These are phyloP conservation scores for Malania oleifera DNA, from an alignment of 164 flowering plant species.

Conservation along the genomic window DNA sequence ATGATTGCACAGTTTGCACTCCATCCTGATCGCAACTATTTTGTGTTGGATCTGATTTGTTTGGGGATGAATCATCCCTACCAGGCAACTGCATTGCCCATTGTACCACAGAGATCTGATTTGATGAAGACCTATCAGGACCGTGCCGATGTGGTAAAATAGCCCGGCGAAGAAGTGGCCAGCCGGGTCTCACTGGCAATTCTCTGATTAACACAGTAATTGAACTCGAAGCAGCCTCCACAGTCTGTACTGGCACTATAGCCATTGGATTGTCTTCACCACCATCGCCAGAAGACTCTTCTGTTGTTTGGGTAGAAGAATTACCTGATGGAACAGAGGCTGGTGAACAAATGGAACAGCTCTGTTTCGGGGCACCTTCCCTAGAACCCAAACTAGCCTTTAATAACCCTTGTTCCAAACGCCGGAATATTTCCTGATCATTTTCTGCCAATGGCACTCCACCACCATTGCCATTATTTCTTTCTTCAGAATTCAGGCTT, in stretches of 20 bases:
- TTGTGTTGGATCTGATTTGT: constrained; percentile 29
- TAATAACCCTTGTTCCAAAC: constrained; percentile 14
- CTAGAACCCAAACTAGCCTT: constrained; percentile 11
- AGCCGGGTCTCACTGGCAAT: constrained; percentile 67
- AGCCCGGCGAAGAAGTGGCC: constrained; percentile 73
- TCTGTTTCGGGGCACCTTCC: constrained; percentile 14
- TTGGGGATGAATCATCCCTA: constrained; percentile 22
- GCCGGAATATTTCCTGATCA: constrained; percentile 4
- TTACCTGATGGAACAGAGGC: constrained; percentile 6
- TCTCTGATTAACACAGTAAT: constrained; percentile 31
- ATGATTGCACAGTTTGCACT: constrained; percentile 10
- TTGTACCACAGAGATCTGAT: constrained; percentile 62
- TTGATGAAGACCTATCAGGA: constrained; percentile 12
- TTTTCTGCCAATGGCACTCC: background rate
- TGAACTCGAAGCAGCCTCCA: constrained; percentile 34
- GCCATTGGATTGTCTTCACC: constrained; percentile 45
- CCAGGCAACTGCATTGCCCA: constrained; percentile 67
- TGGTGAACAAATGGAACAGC: constrained; percentile 52
- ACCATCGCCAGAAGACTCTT: constrained; percentile 20
- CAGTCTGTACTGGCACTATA: constrained; percentile 45
- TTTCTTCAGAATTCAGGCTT: constrained; percentile 30
- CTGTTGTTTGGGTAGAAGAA: constrained; percentile 14
- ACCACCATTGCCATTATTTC: constrained; percentile 13
- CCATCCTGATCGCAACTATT: constrained; percentile 7
- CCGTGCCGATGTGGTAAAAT: constrained; percentile 18